Conservation (phyloP, 2,329 filamentous ascomycete species). For the Monosporascus ibericus region DNA sequence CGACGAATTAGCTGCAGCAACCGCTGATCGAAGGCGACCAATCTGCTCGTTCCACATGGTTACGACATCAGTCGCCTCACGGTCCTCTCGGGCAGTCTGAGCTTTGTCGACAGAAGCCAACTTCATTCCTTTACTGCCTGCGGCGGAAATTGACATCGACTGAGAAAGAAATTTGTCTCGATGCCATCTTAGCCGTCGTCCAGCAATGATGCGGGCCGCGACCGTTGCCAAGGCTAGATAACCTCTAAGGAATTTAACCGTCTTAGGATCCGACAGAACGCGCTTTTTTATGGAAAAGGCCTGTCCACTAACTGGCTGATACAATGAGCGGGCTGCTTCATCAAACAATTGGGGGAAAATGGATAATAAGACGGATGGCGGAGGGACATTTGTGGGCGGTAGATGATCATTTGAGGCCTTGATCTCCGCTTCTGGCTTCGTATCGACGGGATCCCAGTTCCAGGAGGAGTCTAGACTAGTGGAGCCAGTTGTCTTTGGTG, state of each 20-base stretch:
- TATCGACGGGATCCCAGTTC: slow-evolving; percentile 44
- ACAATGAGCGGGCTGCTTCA: slow-evolving; percentile 57
- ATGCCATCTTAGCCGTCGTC: slow-evolving; percentile 84
- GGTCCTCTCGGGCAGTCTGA: slow-evolving; percentile 75
- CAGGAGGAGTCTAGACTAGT: slow-evolving; percentile 28
- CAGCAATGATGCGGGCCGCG: slow-evolving; percentile 74
- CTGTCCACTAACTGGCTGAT: slow-evolving; percentile 58
- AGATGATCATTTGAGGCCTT: slow-evolving; percentile 28
- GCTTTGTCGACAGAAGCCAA: slow-evolving; percentile 77
- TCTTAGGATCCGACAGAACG: slow-evolving; percentile 56
- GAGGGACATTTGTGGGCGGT: slow-evolving; percentile 82
- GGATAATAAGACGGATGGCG: slow-evolving; percentile 75
- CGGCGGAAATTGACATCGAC: slow-evolving; percentile 79
- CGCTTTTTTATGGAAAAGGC: slow-evolving; percentile 52
- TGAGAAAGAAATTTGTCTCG: slow-evolving; percentile 79
- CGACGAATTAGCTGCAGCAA: slow-evolving; percentile 57
- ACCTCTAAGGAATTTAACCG: slow-evolving; percentile 55
- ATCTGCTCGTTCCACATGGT: slow-evolving; percentile 69
- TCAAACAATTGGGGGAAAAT: slow-evolving; percentile 67
- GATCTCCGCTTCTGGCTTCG: slow-evolving; percentile 16
- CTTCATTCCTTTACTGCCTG: slow-evolving; percentile 83
- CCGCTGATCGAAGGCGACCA: slow-evolving; percentile 65
- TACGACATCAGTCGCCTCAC: slow-evolving; percentile 74
- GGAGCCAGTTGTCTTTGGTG: slow-evolving; percentile 12
- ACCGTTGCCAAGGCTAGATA: slow-evolving; percentile 61